Evolutionary conservation across 192 early-diverging fungal species (phyloP).

Genomic region (Coemansia umbellata): DNA sequence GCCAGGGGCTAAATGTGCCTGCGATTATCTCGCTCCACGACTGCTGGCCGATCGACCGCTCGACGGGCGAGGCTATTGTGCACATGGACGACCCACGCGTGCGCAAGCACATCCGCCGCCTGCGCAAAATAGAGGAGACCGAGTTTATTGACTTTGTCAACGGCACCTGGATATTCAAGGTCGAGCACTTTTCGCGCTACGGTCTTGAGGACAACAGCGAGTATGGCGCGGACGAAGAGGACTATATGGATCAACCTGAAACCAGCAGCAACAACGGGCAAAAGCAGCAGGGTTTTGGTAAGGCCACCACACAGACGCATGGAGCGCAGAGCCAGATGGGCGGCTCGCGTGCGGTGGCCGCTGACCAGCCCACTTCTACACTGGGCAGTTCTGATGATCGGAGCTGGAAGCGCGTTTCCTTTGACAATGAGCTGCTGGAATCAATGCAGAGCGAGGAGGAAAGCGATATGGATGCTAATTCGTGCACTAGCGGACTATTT

Average conservation of each 20-base stretch:
- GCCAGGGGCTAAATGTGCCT: slow-evolving; percentile 84
- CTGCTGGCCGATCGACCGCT: slow-evolving; percentile 85
- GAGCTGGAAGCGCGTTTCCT: no score
- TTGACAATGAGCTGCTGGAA: no score
- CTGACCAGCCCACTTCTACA: background rate
- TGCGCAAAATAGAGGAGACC: slow-evolving; percentile 71
- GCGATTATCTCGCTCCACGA: slow-evolving; percentile 71
- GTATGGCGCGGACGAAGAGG: slow-evolving; percentile 53
- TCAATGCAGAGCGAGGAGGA: no score
- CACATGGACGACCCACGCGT: slow-evolving; percentile 67
- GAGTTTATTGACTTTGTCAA: slow-evolving; percentile 72
- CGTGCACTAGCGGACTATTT: no score
- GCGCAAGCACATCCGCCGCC: slow-evolving; percentile 62
- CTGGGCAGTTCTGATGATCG: no score
- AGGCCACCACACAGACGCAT: slow-evolving; percentile 41
- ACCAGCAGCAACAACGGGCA: background rate
- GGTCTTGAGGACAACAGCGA: slow-evolving; percentile 70
- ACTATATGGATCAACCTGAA: background rate
- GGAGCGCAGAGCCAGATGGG: slow-evolving; percentile 23
- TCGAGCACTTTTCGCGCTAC: slow-evolving; percentile 82
- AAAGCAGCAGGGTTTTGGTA: slow-evolving; percentile 33
- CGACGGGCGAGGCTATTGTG: slow-evolving; percentile 60
- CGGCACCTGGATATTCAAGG: slow-evolving; percentile 89
- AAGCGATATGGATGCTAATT: no score
- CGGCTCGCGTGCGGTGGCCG: slow-evolving; percentile 48